Evolutionary conservation across 768 basidiomycete species (phyloP).

Genomic region (Tricholoma matsutake): DNA sequence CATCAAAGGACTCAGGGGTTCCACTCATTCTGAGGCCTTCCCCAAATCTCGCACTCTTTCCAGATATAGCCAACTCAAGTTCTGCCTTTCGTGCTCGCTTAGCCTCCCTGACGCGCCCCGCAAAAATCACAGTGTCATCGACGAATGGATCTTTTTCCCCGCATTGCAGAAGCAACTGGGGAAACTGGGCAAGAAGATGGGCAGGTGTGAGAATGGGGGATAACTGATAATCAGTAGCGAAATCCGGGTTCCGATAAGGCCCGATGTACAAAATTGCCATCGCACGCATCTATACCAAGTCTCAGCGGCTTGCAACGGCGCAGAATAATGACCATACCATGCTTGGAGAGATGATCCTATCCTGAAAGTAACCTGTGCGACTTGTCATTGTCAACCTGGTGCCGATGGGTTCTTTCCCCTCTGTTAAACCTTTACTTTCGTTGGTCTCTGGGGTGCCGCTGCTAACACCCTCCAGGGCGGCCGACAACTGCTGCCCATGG

Average conservation of each 20-base stretch:
- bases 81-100: constrained; percentile 81
- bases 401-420: constrained; percentile 64
- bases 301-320: not conserved
- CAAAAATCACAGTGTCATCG: constrained; percentile 96
- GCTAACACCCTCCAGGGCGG: constrained; percentile 48
- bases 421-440: constrained; percentile 22
- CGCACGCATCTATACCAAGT: constrained; percentile 81
- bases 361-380: constrained; percentile 89
- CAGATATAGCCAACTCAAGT: constrained; percentile 57
- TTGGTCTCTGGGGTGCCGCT: constrained; percentile 48
- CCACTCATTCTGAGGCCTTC: constrained; percentile 62
- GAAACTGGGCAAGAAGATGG: constrained; percentile 85
- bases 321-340: constrained; percentile 65
- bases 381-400: constrained; percentile 94
- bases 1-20: constrained; percentile 32
- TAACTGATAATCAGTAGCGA: constrained; percentile 91
- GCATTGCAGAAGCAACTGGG: constrained; percentile 89
- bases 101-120: constrained; percentile 91
- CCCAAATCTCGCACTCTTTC: constrained; percentile 62
- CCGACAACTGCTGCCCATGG: constrained; percentile 45
- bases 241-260: constrained; percentile 90
- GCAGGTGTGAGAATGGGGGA: constrained; percentile 91
- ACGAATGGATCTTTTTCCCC: constrained; percentile 95
- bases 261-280: constrained; percentile 99
- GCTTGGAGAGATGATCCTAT: constrained; percentile 88